Base-by-base conservation (phyloP, 352 stramenopile species). In the Peronospora tabacina region DNA sequence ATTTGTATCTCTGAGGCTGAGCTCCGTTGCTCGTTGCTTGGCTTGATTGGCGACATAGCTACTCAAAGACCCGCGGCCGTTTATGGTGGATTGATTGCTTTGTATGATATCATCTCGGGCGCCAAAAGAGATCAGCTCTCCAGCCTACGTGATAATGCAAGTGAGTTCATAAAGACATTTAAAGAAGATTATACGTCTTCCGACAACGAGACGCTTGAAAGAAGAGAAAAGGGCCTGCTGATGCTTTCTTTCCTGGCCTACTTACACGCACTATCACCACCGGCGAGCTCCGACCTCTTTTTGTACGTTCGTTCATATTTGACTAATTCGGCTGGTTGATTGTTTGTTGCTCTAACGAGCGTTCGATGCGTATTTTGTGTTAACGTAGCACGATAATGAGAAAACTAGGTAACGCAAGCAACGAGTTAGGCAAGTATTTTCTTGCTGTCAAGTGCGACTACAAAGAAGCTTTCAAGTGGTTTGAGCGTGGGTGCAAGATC, bases 331-430 rank as follows among this genome's bases (percentile, higher is more conserved):
- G 13, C 42, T 46, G 13, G 33, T 19, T 34, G 12, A 39, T 45
- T 62, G 34, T 9, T 32, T 13, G 32, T 17, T 15, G 42, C n/a
- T 42, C 66, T 48, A 70, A 15, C 24, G 30, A 15, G 22, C 26
- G 12, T 7, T 37, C 52, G 17, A 32, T 37, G 38, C 28, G 37
- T 11, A 49, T 32, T 7, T 47, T 60, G 37, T 50, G 8, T 60
- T 33, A 52, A 42, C 51, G 28, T 65, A 91, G 81, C 24, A 49
- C 82, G 32, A 48, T 93, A 44, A 88, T 93, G 77, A 93, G 90
- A 52, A 93, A 93, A 38, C 58, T 93, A 0, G 82, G 82, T n/a
- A 93, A 93, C 26, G 71, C 79, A 1, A 87, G 77, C 32, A 93
- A 93, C 47, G 82, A 93, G 50, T 52, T 87, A 1, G 82, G 79